These are phyloP conservation scores for Pythium angustatum DNA, from an alignment of 352 stramenopile species.

Conservation along the genomic window DNA sequence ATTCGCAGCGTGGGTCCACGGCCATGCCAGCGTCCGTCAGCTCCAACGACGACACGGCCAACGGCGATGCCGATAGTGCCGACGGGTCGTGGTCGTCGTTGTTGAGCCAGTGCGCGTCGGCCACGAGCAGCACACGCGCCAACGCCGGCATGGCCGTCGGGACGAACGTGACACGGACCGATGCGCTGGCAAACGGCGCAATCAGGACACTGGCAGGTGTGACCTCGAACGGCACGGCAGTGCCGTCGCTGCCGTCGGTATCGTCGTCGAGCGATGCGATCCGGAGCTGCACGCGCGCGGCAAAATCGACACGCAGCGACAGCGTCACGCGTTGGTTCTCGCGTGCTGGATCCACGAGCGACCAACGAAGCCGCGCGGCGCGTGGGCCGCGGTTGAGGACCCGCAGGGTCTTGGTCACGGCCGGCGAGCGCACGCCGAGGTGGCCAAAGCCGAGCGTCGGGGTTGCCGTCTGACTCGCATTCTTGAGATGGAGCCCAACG, in stretches of 20 bases:
- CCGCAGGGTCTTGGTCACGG: conserved; percentile 50
- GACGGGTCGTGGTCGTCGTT: neutral
- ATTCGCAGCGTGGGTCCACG: conserved; percentile 14
- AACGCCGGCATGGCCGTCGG: conserved; percentile 24
- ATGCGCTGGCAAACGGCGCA: conserved; percentile 36
- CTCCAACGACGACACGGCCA: neutral
- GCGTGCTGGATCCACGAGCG: conserved; percentile 44
- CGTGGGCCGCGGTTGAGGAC: conserved; percentile 74
- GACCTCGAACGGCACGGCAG: conserved; percentile 48
- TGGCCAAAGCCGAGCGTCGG: conserved; percentile 53
- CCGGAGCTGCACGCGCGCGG: conserved; percentile 39
- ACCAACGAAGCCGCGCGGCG: conserved; percentile 56
- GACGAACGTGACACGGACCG: conserved; percentile 60
- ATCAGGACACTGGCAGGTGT: conserved; percentile 23
- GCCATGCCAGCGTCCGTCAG: neutral
- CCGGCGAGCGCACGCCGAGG: conserved; percentile 40
- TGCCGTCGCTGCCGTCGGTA: too few relatives aligned
- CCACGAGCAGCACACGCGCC: conserved; percentile 52
- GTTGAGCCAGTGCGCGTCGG: conserved; percentile 57
- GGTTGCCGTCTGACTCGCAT: conserved; percentile 8
- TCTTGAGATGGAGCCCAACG: conserved; percentile 50
- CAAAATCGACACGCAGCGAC: conserved; percentile 58
- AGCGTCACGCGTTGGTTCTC: conserved; percentile 62
- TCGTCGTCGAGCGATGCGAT: conserved; percentile 40
- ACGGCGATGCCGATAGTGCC: neutral